Percentiles rank a stretch among this genome's conserved stretches.
phyloP scores from a whole-genome alignment of 345 rosid species.

The Ceriops decandra region DNA sequence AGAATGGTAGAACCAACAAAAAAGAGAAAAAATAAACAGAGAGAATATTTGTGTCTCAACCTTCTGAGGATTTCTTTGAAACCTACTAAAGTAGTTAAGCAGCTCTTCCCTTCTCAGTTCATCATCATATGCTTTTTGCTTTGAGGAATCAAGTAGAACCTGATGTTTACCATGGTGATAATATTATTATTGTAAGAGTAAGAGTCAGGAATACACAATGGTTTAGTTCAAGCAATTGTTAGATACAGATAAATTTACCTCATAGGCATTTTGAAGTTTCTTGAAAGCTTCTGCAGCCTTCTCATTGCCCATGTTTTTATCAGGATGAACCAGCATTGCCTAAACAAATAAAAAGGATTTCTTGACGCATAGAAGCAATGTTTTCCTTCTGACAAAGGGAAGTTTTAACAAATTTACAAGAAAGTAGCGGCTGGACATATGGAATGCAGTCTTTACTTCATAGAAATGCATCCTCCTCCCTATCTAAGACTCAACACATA shows the following conservation, averaged over 20 bases:
- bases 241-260: conserved; percentile 43
- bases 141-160: conserved; percentile 82
- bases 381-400: neutral
- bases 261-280: conserved; percentile 97
- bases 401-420: too few relatives aligned
- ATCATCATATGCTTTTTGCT: conserved; percentile 86
- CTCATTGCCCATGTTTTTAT: conserved; percentile 96
- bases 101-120: conserved; percentile 89
- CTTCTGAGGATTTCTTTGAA: conserved; percentile 74
- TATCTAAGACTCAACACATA: neutral
- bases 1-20: neutral
- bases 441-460: neutral
- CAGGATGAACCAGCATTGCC: conserved; percentile 99
- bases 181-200: neutral
- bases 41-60: conserved; percentile 32
- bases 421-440: too few relatives aligned
- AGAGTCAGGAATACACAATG: neutral
- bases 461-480: neutral
- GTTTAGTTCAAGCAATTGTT: neutral
- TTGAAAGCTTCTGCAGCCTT: conserved; percentile 99
- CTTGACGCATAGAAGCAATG: conserved; percentile 2
- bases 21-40: conserved; percentile 25
- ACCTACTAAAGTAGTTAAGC: conserved; percentile 73
- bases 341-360: conserved; percentile 28
- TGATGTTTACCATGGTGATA: conserved; percentile 11